Evolutionary conservation across 1,139 yeast genomes (phyloP).

Genomic region (Geotrichum cucujoidarum): DNA sequence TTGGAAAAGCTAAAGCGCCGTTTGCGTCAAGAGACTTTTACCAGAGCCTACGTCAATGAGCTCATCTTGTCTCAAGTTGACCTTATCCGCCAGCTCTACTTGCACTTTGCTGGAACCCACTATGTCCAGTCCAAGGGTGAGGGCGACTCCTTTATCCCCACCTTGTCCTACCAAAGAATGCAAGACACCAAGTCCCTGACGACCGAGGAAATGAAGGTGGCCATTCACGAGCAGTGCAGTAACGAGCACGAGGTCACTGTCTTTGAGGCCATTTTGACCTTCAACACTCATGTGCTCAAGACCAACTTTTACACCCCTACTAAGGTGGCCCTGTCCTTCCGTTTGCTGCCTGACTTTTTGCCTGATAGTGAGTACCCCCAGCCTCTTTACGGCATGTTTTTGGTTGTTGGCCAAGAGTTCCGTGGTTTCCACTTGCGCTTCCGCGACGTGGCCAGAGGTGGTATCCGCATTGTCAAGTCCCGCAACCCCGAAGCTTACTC

Average conservation of each 20-base stretch:
- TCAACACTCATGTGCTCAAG: constrained; percentile 83
- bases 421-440: constrained; percentile 97
- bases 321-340: constrained; percentile 90
- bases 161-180: constrained; percentile 84
- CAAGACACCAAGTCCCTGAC: constrained; percentile 70
- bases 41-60: constrained; percentile 77
- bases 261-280: constrained; percentile 72
- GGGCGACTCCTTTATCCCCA: constrained; percentile 54
- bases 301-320: constrained; percentile 93
- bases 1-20: constrained; percentile 79
- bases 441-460: constrained; percentile 97
- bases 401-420: constrained; percentile 93
- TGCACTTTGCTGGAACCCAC: constrained; percentile 88
- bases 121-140: constrained; percentile 61
- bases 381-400: constrained; percentile 89
- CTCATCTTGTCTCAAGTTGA: constrained; percentile 67
- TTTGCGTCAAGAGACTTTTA: constrained; percentile 87
- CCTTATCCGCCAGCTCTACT: constrained; percentile 76
- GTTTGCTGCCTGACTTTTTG: constrained; percentile 80
- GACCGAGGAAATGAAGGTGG: constrained; percentile 67
- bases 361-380: constrained; percentile 87
- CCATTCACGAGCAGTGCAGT: constrained; percentile 65
- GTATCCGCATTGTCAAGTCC: constrained; percentile 90
- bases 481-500: constrained; percentile 82
- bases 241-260: constrained; percentile 79